Evolutionary conservation across 2,329 filamentous ascomycete species (phyloP).

Genomic region (Zymoseptoria tritici): DNA sequence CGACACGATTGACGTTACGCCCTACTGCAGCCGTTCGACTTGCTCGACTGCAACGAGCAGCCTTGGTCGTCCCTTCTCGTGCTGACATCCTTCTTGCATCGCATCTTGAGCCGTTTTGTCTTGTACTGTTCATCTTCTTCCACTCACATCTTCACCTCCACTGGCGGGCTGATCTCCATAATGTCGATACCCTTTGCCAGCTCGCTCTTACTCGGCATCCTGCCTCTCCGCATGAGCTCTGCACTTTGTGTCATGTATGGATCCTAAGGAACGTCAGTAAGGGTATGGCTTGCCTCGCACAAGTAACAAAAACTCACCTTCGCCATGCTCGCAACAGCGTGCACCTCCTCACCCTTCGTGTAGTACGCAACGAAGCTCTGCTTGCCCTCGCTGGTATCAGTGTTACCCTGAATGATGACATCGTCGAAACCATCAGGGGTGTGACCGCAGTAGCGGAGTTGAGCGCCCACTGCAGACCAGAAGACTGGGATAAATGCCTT

Average conservation of each 20-base stretch:
- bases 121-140: not conserved
- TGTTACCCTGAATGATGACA: slow-evolving; percentile 68
- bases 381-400: slow-evolving; percentile 50
- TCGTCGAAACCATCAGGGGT: slow-evolving; percentile 79
- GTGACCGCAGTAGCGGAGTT: slow-evolving; percentile 90
- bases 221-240: slow-evolving; percentile 73
- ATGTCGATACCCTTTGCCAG: slow-evolving; percentile 55
- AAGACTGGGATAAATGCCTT: slow-evolving; percentile 86
- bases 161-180: slow-evolving; percentile 38
- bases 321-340: slow-evolving; percentile 86
- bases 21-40: not conserved
- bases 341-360: slow-evolving; percentile 73
- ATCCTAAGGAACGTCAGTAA: slow-evolving; percentile 62
- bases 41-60: not conserved
- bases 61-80: not conserved
- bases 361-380: slow-evolving; percentile 87
- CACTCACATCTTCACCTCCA: slow-evolving; percentile 28
- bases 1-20: not conserved
- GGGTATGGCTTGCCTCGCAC: not conserved
- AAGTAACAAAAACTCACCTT: slow-evolving; percentile 57
- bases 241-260: slow-evolving; percentile 76
- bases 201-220: slow-evolving; percentile 77
- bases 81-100: not conserved
- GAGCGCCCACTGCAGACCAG: slow-evolving; percentile 86
- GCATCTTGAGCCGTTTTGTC: not conserved